Percentiles rank a stretch among this genome's conserved stretches.
Conservation (phyloP, 2,329 filamentous ascomycete species). For the Aureobasidium leucospermi region DNA sequence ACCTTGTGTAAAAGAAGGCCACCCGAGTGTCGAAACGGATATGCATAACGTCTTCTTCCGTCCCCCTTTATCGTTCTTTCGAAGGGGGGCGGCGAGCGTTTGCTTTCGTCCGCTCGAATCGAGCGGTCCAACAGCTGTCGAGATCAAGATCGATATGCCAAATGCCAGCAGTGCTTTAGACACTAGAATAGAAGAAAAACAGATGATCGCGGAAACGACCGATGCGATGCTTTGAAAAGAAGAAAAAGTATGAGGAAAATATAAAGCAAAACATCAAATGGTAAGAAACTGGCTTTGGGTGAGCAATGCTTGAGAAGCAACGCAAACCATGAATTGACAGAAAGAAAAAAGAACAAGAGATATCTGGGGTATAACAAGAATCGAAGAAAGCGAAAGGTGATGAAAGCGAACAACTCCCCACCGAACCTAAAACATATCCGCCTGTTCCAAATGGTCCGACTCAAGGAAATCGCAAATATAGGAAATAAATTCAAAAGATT, state of each 20-base stretch:
- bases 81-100: constrained; percentile 1
- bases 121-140: constrained; percentile 9
- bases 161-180: background rate
- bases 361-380: constrained; percentile 12
- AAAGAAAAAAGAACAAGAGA: background rate
- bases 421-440: constrained; percentile 1
- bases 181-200: background rate
- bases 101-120: background rate
- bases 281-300: background rate
- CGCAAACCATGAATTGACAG: constrained; percentile 7
- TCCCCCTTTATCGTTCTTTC: background rate
- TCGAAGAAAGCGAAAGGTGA: constrained; percentile 5
- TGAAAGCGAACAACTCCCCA: constrained; percentile 2
- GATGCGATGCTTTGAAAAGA: background rate
- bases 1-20: background rate
- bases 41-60: background rate
- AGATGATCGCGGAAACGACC: background rate
- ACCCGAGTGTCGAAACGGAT: constrained; percentile 5
- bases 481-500: background rate
- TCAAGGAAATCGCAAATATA: background rate
- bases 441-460: background rate
- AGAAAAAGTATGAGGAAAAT: background rate
- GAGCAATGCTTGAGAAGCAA: background rate
- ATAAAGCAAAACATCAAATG: background rate
- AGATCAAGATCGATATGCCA: constrained; percentile 3